phyloP scores from a whole-genome alignment of 192 early-diverging fungal genomes.

The Linnemannia elongata region DNA sequence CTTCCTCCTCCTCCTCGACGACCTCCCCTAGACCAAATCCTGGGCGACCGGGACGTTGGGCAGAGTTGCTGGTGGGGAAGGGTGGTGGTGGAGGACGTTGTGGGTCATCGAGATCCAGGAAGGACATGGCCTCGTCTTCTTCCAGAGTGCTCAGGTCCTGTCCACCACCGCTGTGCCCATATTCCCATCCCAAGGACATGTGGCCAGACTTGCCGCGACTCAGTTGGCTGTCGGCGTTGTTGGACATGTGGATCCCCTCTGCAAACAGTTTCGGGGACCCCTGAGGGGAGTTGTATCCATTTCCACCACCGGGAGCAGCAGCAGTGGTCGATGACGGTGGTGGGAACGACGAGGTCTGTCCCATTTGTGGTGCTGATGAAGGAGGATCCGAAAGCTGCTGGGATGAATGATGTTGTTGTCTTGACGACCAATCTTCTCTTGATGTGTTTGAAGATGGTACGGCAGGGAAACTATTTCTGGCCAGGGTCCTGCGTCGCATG shows the following conservation, averaged over 20 bases:
- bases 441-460: neutral
- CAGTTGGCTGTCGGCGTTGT: neutral
- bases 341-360: neutral
- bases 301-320: neutral
- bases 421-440: neutral
- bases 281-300: neutral
- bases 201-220: neutral
- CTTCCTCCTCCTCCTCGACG: constrained; percentile 15
- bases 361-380: neutral
- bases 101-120: constrained; percentile 18
- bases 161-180: neutral
- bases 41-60: neutral
- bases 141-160: constrained; percentile 11
- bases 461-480: constrained; percentile 19
- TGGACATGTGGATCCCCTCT: constrained; percentile 4
- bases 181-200: neutral
- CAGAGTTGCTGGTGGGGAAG: neutral
- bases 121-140: constrained; percentile 35
- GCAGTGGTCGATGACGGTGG: neutral
- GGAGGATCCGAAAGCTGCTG: neutral
- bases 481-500: constrained; percentile 43
- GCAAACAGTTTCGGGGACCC: neutral
- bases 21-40: neutral
- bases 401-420: neutral
- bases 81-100: neutral